Evolutionary conservation across 116 monocot genomes (phyloP).

Genomic region (Iris pallida): DNA sequence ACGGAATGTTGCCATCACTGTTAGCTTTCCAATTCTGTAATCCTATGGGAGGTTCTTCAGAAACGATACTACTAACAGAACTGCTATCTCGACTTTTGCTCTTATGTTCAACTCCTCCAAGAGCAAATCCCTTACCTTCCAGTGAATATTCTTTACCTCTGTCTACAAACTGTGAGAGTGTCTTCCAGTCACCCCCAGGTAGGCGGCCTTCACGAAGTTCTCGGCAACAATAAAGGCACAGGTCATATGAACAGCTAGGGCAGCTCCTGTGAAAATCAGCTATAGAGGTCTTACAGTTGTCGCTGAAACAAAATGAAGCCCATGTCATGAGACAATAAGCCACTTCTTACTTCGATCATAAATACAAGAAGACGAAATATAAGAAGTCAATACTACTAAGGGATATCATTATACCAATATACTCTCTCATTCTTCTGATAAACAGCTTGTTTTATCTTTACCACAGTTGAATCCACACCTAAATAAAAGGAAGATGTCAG

Average conservation of each 20-base stretch:
- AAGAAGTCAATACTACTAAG: background rate
- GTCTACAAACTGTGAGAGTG: slow-evolving; percentile 12
- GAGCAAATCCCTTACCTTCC: slow-evolving; percentile 7
- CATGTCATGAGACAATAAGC: background rate
- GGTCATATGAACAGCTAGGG: slow-evolving; percentile 45
- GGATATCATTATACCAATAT: slow-evolving; percentile 48
- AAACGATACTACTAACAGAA: background rate
- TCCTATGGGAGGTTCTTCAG: slow-evolving; percentile 6
- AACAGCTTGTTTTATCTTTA: slow-evolving; percentile 39
- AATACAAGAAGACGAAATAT: background rate
- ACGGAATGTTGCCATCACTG: slow-evolving; percentile 53
- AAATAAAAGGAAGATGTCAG: slow-evolving; percentile 1
- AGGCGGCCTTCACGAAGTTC: slow-evolving; percentile 47
- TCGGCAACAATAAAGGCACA: slow-evolving; percentile 49
- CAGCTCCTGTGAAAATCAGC: slow-evolving; percentile 57
- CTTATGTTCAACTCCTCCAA: background rate
- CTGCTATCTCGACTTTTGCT: background rate
- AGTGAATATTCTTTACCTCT: slow-evolving; percentile 40
- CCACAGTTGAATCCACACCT: slow-evolving; percentile 31
- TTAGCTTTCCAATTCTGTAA: slow-evolving; percentile 43
- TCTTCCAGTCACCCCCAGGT: slow-evolving; percentile 19
- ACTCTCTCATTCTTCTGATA: slow-evolving; percentile 66
- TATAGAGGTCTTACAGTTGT: slow-evolving; percentile 58
- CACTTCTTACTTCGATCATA: background rate
- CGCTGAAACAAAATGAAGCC: slow-evolving; percentile 21